Conservation (phyloP, 106 monocot species). For the Dendrobium officinale region DNA sequence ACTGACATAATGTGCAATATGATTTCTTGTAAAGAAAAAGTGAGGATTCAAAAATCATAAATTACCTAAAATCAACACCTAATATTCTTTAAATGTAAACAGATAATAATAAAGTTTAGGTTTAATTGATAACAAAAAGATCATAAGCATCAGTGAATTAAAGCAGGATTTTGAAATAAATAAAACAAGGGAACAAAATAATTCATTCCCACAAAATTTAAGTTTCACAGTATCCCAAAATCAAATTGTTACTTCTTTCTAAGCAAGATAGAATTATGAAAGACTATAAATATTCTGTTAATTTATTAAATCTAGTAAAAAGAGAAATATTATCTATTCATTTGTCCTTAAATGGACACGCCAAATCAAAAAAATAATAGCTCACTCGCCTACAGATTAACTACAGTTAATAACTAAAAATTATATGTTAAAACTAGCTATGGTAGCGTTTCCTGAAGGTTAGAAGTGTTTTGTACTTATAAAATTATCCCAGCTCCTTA, state of each 20-base stretch:
- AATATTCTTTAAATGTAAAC: too few relatives aligned
- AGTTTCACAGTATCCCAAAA: background rate
- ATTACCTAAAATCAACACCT: too few relatives aligned
- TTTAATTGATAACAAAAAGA: too few relatives aligned
- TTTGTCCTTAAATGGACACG: background rate
- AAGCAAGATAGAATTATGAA: too few relatives aligned
- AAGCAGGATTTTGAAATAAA: background rate
- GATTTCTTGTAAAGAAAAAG: background rate
- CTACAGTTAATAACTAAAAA: background rate
- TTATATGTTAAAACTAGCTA: background rate
- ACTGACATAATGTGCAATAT: background rate
- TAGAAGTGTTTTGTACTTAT: background rate
- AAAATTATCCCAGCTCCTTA: background rate
- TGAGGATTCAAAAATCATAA: too few relatives aligned
- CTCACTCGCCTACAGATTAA: background rate
- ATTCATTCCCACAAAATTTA: conserved; percentile 3
- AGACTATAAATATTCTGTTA: too few relatives aligned
- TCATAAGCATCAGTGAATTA: background rate
- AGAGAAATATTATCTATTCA: background rate
- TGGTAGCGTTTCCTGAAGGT: background rate
- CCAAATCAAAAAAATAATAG: too few relatives aligned
- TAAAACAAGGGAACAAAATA: background rate
- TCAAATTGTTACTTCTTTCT: too few relatives aligned
- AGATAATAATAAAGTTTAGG: too few relatives aligned
- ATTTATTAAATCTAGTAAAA: too few relatives aligned